Conservation (phyloP, 495 filamentous ascomycete species). For the Aspergillus funiculosus region DNA sequence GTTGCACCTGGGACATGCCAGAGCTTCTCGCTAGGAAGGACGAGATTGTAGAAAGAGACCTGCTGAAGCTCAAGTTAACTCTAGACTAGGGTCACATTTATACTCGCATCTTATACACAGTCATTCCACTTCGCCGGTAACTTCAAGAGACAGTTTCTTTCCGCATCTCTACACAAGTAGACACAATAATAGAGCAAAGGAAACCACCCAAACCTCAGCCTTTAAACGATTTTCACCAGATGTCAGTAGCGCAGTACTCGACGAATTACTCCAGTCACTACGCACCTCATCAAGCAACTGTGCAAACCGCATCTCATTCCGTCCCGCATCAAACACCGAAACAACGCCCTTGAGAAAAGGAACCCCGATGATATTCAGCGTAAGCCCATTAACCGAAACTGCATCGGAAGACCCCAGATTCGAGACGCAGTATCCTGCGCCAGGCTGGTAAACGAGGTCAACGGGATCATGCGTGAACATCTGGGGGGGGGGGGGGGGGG, state of each 20-base stretch:
- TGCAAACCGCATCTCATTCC: constrained; percentile 30
- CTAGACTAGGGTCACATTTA: too few relatives aligned
- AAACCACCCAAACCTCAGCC: too few relatives aligned
- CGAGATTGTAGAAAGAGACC: constrained; percentile 27
- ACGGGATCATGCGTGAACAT: neutral
- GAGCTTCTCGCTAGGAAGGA: constrained; percentile 38
- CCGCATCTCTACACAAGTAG: too few relatives aligned
- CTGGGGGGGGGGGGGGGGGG: too few relatives aligned
- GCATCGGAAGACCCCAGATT: constrained; percentile 31
- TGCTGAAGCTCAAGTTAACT: neutral
- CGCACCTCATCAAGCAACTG: neutral
- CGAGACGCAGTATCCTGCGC: constrained; percentile 41
- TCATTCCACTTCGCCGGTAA: too few relatives aligned
- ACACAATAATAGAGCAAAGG: too few relatives aligned
- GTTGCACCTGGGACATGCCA: constrained; percentile 40
- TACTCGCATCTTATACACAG: too few relatives aligned
- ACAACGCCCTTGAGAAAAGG: constrained; percentile 61
- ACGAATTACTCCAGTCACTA: too few relatives aligned
- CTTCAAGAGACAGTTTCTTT: too few relatives aligned
- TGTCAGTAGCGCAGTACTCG: too few relatives aligned
- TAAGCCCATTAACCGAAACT: constrained; percentile 30
- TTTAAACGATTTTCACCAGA: too few relatives aligned
- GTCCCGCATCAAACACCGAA: constrained; percentile 33
- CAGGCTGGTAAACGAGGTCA: constrained; percentile 25
- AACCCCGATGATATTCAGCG: constrained; percentile 49